Evolutionary conservation across 2,329 filamentous ascomycete genomes (phyloP).

Genomic region (Ophiostoma montium): DNA sequence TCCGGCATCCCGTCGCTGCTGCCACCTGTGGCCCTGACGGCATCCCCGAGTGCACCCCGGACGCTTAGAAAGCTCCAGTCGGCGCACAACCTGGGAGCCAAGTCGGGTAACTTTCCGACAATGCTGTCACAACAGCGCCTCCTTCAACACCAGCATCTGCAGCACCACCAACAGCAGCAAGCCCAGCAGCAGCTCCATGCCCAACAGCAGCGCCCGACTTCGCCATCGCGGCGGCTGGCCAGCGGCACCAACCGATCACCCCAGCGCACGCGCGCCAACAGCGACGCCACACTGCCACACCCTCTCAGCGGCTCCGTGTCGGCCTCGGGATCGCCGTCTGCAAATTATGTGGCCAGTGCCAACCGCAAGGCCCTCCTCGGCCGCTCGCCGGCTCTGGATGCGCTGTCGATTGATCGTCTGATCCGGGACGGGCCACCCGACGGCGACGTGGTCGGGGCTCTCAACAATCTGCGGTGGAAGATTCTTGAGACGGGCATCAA

Average conservation of each 20-base stretch:
- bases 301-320: not conserved
- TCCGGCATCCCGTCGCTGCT: constrained; percentile 17
- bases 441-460: constrained; percentile 50
- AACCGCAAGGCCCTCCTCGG: constrained; percentile 30
- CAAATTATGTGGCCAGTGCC: constrained; percentile 19
- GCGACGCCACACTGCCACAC: constrained; percentile 39
- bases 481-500: constrained; percentile 63
- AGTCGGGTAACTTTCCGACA: constrained; percentile 34
- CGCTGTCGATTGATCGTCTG: constrained; percentile 55
- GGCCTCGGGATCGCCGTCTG: constrained; percentile 24
- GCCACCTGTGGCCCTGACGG: constrained; percentile 25
- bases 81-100: constrained; percentile 52
- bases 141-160: constrained; percentile 32
- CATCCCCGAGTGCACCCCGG: constrained; percentile 51
- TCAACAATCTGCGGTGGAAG: constrained; percentile 59
- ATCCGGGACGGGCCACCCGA: constrained; percentile 67
- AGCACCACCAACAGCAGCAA: constrained; percentile 23
- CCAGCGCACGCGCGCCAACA: constrained; percentile 54
- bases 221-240: constrained; percentile 23
- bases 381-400: constrained; percentile 36
- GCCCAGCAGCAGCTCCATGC: constrained; percentile 26
- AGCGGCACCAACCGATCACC: constrained; percentile 25
- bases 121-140: constrained; percentile 36
- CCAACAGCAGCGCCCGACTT: constrained; percentile 29
- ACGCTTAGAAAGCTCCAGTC: constrained; percentile 62